Percentiles rank a stretch among this genome's conserved stretches.
These are phyloP conservation scores for Fusarium protoensiforme DNA, from an alignment of 2,329 filamentous ascomycete genomes.

Conservation along the genomic window DNA sequence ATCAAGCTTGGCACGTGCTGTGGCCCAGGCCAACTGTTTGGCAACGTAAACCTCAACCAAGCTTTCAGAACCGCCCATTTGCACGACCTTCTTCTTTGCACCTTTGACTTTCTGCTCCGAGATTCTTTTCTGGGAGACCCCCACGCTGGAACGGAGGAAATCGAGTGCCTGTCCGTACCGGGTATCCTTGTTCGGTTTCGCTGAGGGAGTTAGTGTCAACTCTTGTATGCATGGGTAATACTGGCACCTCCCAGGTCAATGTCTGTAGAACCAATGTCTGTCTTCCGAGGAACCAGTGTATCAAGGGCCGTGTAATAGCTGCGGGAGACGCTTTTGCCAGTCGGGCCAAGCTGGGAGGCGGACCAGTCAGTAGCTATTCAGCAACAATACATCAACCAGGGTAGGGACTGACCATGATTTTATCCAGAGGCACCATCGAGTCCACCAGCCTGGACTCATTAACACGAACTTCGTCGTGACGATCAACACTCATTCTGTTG, in stretches of 20 bases:
- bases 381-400: not conserved
- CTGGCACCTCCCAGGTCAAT: not conserved
- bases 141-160: not conserved
- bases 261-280: not conserved
- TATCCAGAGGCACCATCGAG: not conserved
- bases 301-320: not conserved
- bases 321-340: not conserved
- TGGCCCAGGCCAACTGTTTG: not conserved
- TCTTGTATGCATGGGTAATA: not conserved
- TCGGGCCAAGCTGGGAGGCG: not conserved
- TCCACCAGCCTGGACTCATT: not conserved
- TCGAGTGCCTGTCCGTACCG: not conserved
- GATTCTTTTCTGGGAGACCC: not conserved
- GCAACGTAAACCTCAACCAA: not conserved
- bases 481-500: not conserved
- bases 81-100: not conserved
- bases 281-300: not conserved
- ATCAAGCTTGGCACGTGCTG: not conserved
- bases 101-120: not conserved
- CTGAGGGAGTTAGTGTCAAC: not conserved
- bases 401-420: not conserved
- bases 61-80: not conserved
- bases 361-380: not conserved
- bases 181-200: not conserved
- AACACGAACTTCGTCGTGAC: not conserved